Base-by-base conservation (phyloP, 2,329 filamentous ascomycete genomes). In the Aspergillus puulaauensis region DNA sequence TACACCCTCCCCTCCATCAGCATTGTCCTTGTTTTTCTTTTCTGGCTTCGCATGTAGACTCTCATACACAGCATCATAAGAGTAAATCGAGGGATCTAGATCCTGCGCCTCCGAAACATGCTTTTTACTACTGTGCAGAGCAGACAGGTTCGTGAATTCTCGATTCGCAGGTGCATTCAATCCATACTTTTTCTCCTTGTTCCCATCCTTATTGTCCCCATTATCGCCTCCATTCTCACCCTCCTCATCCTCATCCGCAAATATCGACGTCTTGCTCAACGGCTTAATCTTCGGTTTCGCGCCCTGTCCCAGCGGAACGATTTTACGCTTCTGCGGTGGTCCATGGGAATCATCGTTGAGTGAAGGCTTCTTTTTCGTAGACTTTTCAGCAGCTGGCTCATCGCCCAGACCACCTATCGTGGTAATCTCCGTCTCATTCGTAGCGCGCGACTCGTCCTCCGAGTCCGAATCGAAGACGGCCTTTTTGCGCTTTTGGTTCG, bases 41-140 rank as follows among this genome's bases (percentile, higher is more conserved):
- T 62, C 62, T 1, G 70, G 64, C 58, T 76, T 77, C 14, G 72
- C 67, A 50, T 80, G 77, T n/a, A 81, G 68, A 33, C 73, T 78
- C 57, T 81, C 79, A 63, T 81, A 81, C 14, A 79, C 73, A 23
- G 72, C 73, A 61, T 81, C 79, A 65, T 81, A 81, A 60, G 79
- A 79, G 67, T 81, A 81, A 46, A 80, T 79, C 8, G 74, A 74
- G 1, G 78, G 70, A 53, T 81, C 79, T 9, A 81, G 63, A 17
- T 75, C 68, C 50, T 77, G 69, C 3, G 78, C 79, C 57, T 74
- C 68, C 53, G 77, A 63, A 6, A 76, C 73, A 53, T 80, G 77
- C 61, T 79, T 74, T 49, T 70, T 75, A 56, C 75, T 79, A 62
- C 70, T 79, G 48, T 78, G 77, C 9, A 79, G 62, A 14, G 77